Evolutionary conservation across 2,329 filamentous ascomycete species (phyloP), one percentile per base, ranked within the genome.

Genomic region (Ophiostoma tasmaniense): DNA sequence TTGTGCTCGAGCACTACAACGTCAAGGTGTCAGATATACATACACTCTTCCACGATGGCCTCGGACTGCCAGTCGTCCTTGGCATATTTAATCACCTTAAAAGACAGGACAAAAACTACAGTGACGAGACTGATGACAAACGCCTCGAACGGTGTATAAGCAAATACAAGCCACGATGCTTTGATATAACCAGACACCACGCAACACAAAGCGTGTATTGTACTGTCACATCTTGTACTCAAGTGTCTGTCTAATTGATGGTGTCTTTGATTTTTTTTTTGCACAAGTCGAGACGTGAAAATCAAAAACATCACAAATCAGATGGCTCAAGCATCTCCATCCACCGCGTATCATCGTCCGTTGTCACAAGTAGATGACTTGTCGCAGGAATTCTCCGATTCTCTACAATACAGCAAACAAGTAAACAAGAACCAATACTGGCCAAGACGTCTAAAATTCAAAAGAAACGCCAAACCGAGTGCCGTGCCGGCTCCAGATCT

Each of bases 401-500:
- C n/a, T 25, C 50, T 25, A 8, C n/a, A 13, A 10, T 45, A 8
- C 20, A 1, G 42, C 20, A 2, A 20, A 45, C 30, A 6, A n/a
- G 17, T 45, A n/a, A 45, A 8, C 7, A 10, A 1, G 20, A 6
- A n/a, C n/a, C 1, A 6, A 45, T 20, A 17, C 17, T 20, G 4
- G 17, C 17, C 17, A 14, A 45, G 20, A n/a, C 42, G 17, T 45
- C 20, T 6, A 22, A 4, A 22, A 6, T 4, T 33, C 33, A 33
- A 22, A 25, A 55, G 50, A 55, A 10, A 14, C 4, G 45, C 45
- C 45, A 22, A 25, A 8, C 33, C 33, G 33, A 33, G 33, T 33
- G 5, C 33, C 33, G 33, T 33, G 33, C 33, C 73, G 74, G 73
- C 73, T 75, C 73, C 68, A 59, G 62, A 66, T 69, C 64, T 76